Evolutionary conservation across 2,329 filamentous ascomycete genomes (phyloP).

Genomic region (Sporothrix globosa): DNA sequence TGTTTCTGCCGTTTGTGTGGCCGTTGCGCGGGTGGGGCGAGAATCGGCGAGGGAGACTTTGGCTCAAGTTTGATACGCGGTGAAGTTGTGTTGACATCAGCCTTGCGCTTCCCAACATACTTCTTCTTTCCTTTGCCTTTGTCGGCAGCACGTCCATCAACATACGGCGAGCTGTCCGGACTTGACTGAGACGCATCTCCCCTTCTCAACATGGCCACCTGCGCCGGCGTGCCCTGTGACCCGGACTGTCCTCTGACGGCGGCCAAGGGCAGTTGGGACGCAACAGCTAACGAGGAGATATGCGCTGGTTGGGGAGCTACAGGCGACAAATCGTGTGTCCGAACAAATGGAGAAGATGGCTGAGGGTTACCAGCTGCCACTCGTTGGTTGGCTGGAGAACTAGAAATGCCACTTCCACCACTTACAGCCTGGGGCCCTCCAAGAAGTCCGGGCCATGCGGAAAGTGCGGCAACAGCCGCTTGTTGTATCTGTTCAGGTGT

Average conservation of each 20-base stretch:
- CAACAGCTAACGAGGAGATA: slow-evolving; percentile 59
- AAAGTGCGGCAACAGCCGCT: not conserved
- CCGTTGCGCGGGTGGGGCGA: slow-evolving; percentile 55
- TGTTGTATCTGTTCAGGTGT: not conserved
- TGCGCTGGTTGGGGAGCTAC: slow-evolving; percentile 76
- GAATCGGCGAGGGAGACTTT: slow-evolving; percentile 63
- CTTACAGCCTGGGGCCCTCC: not conserved
- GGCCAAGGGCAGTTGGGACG: slow-evolving; percentile 41
- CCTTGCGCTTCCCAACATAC: slow-evolving; percentile 58
- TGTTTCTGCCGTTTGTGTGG: slow-evolving; percentile 62
- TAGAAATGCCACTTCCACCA: not conserved
- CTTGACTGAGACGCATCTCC: slow-evolving; percentile 56
- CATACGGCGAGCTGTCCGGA: slow-evolving; percentile 63
- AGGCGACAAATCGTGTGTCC: slow-evolving; percentile 72
- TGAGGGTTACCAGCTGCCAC: slow-evolving; percentile 46
- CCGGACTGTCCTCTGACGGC: not conserved
- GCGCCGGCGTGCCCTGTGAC: slow-evolving; percentile 53
- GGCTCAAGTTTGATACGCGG: slow-evolving; percentile 68
- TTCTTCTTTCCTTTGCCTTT: slow-evolving; percentile 53
- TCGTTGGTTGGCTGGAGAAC: not conserved
- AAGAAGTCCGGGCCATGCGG: not conserved
- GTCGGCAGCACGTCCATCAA: slow-evolving; percentile 33
- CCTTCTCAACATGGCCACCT: slow-evolving; percentile 61
- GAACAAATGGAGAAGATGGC: slow-evolving; percentile 56
- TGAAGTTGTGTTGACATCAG: slow-evolving; percentile 53